Evolutionary conservation across 331 rosid species (phyloP), one percentile per base, ranked within the genome.

Genomic region (Rhamnella rubrinervis): DNA sequence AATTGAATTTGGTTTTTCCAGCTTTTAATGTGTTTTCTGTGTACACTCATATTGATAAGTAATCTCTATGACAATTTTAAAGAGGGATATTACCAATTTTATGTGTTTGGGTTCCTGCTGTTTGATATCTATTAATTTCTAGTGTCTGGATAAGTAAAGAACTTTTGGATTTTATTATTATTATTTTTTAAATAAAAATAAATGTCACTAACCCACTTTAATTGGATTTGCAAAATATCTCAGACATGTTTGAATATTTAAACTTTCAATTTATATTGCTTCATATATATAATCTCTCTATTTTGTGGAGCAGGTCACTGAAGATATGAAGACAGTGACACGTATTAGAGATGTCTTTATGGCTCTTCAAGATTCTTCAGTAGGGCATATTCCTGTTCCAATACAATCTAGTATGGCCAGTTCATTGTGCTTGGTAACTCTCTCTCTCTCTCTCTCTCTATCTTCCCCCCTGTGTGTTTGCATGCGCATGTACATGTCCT

Each of bases 271-370:
- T 25, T 66, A 40, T 59, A 71, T 63, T 47, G 37, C 46, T 41
- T 23, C 55, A 35, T 35, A 49, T 28, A 70, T 46, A 66, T 44
- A 61, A 16, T 8, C 49, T 55, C 56, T 19, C 64, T 21, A 39
- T 66, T 16, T 67, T 31, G 60, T 67, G 52, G 66, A 61, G 70
- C 88, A 95, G 96, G 89, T 95, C 59, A 68, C 40, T 82, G 99
- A 95, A 86, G 92, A 89, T 85, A 77, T 75, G 68, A 78, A 73
- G 67, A 66, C 85, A 67, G 82, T 91, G 61, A 77, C 78, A 73
- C 86, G 75, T 74, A 74, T 91, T 67, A 87, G 85, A 84, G 83
- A 77, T 64, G 70, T 80, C 37, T 89, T 91, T 61, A 76, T 81
- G 75, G 71, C 86, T 60, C 75, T 85, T 66, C 95, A 84, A 65